These are phyloP conservation scores for Aspergillus eucalypticola DNA, from an alignment of 2,329 filamentous ascomycete genomes.

Conservation along the genomic window DNA sequence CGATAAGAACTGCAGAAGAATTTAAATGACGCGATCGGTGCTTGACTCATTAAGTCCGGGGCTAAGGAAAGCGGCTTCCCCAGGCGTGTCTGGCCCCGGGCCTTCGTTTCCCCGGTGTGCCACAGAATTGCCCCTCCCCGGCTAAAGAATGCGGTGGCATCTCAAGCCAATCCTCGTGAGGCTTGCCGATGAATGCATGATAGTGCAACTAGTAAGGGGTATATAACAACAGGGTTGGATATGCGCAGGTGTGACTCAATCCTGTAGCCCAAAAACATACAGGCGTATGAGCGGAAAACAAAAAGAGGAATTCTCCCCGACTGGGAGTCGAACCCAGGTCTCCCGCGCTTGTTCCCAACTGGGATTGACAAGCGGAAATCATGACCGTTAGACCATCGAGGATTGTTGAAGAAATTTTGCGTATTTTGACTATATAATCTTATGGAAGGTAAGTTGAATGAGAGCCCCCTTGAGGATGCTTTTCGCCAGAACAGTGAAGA, in stretches of 20 bases:
- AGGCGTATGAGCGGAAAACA: not conserved
- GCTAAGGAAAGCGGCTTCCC: not conserved
- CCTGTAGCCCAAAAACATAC: not conserved
- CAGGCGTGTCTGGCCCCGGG: not conserved
- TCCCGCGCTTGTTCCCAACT: conserved; percentile 6
- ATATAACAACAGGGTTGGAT: too few relatives aligned
- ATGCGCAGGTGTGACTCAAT: too few relatives aligned
- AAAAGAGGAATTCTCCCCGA: conserved; percentile 7
- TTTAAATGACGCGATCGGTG: conserved; percentile 1
- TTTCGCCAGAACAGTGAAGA: too few relatives aligned
- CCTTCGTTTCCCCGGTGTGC: not conserved
- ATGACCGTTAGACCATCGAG: conserved; percentile 12
- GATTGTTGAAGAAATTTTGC: not conserved
- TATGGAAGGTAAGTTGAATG: too few relatives aligned
- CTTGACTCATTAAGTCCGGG: conserved; percentile 6
- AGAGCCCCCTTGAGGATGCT: too few relatives aligned
- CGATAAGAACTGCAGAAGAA: not conserved
- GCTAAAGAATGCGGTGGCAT: not conserved
- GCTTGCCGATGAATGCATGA: too few relatives aligned
- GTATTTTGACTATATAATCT: not conserved
- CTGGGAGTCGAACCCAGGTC: conserved; percentile 12
- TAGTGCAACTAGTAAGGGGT: too few relatives aligned
- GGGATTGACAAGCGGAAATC: conserved; percentile 11
- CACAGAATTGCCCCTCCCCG: not conserved
- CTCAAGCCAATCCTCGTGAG: too few relatives aligned